Evolutionary conservation across 2,329 filamentous ascomycete species (phyloP).

Genomic region (Aspergillus sp.): DNA sequence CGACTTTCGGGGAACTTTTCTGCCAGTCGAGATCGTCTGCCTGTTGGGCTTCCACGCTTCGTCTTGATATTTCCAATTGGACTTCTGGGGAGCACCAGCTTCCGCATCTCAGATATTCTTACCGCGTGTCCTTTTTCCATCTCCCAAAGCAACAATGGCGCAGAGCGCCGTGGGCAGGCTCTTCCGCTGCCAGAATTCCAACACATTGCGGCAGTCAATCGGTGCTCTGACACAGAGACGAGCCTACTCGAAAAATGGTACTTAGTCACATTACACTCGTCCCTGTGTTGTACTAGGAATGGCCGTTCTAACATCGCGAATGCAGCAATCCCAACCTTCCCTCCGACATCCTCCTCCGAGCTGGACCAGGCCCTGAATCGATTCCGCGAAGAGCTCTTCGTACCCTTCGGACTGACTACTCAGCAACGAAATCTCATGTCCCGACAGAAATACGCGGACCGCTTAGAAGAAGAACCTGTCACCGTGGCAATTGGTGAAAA

Average conservation of each 20-base stretch:
- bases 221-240: conserved; percentile 26
- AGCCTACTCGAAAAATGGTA: conserved; percentile 28
- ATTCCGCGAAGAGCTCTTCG: conserved; percentile 42
- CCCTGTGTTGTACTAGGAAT: neutral
- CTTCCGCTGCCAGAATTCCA: conserved; percentile 31
- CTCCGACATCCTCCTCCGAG: conserved; percentile 34
- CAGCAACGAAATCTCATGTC: conserved; percentile 38
- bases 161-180: conserved; percentile 33
- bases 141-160: conserved; percentile 25
- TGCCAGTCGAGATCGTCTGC: neutral
- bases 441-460: conserved; percentile 28
- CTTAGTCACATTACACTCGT: neutral
- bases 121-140: neutral
- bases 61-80: neutral
- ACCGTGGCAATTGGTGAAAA: conserved; percentile 33
- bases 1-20: conserved; percentile 20
- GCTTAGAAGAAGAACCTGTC: conserved; percentile 36
- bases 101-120: neutral
- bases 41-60: neutral
- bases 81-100: no score
- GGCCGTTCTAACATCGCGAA: conserved; percentile 1
- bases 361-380: conserved; percentile 35
- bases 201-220: conserved; percentile 26
- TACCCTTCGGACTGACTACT: conserved; percentile 33
- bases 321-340: conserved; percentile 35